These are phyloP conservation scores for Diplodia corticola DNA, from an alignment of 2,329 filamentous ascomycete genomes.

Conservation along the genomic window DNA sequence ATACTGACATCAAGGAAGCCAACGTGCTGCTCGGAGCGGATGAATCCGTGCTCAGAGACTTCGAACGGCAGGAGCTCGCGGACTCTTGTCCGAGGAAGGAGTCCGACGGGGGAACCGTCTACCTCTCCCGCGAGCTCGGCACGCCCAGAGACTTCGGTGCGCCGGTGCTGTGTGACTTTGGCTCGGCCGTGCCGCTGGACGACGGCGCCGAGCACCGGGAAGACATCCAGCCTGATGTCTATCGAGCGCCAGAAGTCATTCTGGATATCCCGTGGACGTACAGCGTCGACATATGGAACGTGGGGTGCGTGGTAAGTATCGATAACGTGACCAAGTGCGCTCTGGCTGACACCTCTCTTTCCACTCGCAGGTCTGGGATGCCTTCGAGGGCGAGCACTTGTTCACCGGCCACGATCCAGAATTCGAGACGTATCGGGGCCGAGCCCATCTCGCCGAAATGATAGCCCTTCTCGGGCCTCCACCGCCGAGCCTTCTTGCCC, in stretches of 20 bases:
- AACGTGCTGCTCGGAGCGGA: constrained; percentile 46
- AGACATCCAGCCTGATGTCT: constrained; percentile 39
- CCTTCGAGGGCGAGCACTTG: constrained; percentile 38
- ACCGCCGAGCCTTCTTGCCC: constrained; percentile 26
- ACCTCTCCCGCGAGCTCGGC: constrained; percentile 39
- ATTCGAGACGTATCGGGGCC: constrained; percentile 30
- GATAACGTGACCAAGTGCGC: background rate
- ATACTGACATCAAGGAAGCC: constrained; percentile 49
- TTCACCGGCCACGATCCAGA: constrained; percentile 31
- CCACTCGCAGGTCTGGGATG: constrained; percentile 37
- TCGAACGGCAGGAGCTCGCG: constrained; percentile 38
- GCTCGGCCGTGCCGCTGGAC: constrained; percentile 34
- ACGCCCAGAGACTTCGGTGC: constrained; percentile 36
- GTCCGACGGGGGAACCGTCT: constrained; percentile 36
- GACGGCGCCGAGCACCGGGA: constrained; percentile 29
- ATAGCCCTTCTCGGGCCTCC: constrained; percentile 29
- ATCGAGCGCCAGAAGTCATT: constrained; percentile 43
- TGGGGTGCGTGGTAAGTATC: constrained; percentile 39
- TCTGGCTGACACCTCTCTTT: background rate
- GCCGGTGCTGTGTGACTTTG: constrained; percentile 38
- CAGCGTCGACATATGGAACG: constrained; percentile 42
- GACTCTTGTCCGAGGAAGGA: constrained; percentile 42
- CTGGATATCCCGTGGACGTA: constrained; percentile 40
- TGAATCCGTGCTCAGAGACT: constrained; percentile 37
- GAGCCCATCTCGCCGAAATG: constrained; percentile 34